Base-by-base conservation (phyloP, 176 grass and related monocot genomes). In the Zea luxurians region DNA sequence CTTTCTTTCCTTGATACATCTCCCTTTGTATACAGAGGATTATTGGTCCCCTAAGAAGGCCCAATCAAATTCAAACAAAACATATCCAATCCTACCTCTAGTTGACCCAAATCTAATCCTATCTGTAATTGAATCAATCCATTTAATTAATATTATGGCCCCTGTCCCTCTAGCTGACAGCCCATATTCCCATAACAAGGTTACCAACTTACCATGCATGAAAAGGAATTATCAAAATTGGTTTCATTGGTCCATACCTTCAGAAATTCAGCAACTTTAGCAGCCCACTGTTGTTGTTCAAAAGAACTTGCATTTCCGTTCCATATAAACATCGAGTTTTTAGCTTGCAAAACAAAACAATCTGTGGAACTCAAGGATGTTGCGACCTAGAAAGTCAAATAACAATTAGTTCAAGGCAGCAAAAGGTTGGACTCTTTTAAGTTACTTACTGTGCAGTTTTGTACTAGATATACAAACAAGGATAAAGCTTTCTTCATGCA, bases 261-360 rank as follows among this genome's bases (percentile, higher is more conserved):
- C 59, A 94, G 84, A 88, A 94, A 90, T 63, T 98, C 91, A 70
- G 96, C 87, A 78, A 94, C 78, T 85, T 92, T 78, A 77, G 79
- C 46, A 83, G 92, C 85, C 85, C 92, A 98, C 71, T 92, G 89
- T 65, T 94, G 96, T 55, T 92, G 91, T 79, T 98, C 96, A 78
- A 83, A 46, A 53, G 85, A 92, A 86, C 89, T 90, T 67, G 89
- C 80, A 61, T 75, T 89, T 54, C 96, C 95, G 83, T 85, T 83
- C 96, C 96, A 98, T 70, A 59, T 45, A 80, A 92, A 94, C 70
- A 94, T 61, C 13, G 77, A 69, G 75, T 90, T 92, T 70, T 90
- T 92, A 73, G 87, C 82, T 98, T 98, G 96, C 75, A 98, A 76
- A 64, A 94, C 37, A 64, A 94, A 98, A 85, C 96, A 98, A 73